Percentiles rank a stretch among this genome's conserved stretches.
Conservation (phyloP, 1,139 yeast species). For the Protomyces inundatus region DNA sequence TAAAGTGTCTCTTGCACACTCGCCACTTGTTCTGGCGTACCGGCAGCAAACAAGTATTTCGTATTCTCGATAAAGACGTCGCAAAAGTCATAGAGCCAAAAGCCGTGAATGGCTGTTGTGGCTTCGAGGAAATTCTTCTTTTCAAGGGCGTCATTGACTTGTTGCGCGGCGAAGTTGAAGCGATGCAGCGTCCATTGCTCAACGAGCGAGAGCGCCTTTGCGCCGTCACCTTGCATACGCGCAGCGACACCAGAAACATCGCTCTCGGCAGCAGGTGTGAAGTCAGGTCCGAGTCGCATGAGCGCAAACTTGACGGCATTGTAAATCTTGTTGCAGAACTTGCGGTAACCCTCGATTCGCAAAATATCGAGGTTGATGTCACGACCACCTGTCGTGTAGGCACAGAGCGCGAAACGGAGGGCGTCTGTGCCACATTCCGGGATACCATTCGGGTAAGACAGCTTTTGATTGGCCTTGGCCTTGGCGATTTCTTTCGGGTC, state of each 20-base stretch:
- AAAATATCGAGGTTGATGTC: constrained; percentile 93
- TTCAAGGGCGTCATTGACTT: constrained; percentile 63
- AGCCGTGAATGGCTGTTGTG: constrained; percentile 80
- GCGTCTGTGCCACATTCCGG: constrained; percentile 99
- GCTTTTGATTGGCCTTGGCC: constrained; percentile 83
- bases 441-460: constrained; percentile 91
- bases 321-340: constrained; percentile 98
- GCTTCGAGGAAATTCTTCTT: constrained; percentile 84
- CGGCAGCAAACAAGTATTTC: constrained; percentile 84
- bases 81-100: constrained; percentile 91
- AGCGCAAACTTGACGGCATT: constrained; percentile 97
- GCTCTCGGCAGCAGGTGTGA: constrained; percentile 64
- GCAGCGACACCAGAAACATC: constrained; percentile 65
- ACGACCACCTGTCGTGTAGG: constrained; percentile 97
- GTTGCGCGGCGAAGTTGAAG: constrained; percentile 63
- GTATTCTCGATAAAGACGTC: constrained; percentile 98
- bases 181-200: constrained; percentile 96
- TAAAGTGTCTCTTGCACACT: constrained; percentile 92
- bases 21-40: constrained; percentile 68
- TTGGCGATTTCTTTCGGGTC: constrained; percentile 83
- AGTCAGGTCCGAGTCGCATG: constrained; percentile 86
- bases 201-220: constrained; percentile 53
- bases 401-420: constrained; percentile 93
- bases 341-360: constrained; percentile 98
- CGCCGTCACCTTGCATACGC: neutral